Evolutionary conservation across 768 basidiomycete genomes (phyloP).

Genomic region (Tulasnella sp.): DNA sequence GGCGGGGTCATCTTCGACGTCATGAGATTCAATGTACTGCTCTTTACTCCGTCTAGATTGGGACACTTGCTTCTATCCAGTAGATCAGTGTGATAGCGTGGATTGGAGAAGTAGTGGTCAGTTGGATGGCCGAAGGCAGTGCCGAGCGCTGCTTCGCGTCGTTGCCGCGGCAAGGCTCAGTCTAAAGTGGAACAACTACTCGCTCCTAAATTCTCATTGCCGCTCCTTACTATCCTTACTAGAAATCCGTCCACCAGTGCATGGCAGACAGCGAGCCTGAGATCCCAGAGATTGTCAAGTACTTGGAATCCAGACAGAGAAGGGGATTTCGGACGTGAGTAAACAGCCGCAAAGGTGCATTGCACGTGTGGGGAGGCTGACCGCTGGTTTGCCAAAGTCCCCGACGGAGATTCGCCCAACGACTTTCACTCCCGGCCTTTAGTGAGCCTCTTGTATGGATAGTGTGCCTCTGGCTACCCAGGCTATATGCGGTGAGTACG

Average conservation of each 20-base stretch:
- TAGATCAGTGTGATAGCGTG: not conserved
- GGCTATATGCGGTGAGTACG: not conserved
- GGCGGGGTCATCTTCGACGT: not conserved
- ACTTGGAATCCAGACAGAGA: slow-evolving; percentile 12
- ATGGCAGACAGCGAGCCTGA: not conserved
- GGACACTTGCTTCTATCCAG: not conserved
- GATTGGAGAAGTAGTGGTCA: not conserved
- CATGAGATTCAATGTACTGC: not conserved
- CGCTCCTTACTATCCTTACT: not conserved
- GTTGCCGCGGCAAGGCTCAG: not conserved
- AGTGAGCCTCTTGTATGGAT: not conserved
- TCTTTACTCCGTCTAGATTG: not conserved
- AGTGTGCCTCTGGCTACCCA: not conserved
- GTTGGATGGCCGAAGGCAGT: slow-evolving; percentile 1
- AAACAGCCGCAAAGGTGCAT: not conserved
- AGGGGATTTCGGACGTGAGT: slow-evolving; percentile 17
- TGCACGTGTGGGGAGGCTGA: not conserved
- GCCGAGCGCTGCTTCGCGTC: not conserved
- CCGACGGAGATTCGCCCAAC: slow-evolving; percentile 15
- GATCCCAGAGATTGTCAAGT: slow-evolving; percentile 6
- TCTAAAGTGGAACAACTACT: not conserved
- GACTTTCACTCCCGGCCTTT: not conserved
- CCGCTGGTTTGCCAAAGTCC: not conserved
- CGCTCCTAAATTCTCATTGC: slow-evolving; percentile 7
- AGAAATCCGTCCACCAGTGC: not conserved